Percentiles rank a stretch among this genome's conserved stretches.
Conservation (phyloP, 176 grass and related monocot genomes). For the Oryza rufipogon region DNA sequence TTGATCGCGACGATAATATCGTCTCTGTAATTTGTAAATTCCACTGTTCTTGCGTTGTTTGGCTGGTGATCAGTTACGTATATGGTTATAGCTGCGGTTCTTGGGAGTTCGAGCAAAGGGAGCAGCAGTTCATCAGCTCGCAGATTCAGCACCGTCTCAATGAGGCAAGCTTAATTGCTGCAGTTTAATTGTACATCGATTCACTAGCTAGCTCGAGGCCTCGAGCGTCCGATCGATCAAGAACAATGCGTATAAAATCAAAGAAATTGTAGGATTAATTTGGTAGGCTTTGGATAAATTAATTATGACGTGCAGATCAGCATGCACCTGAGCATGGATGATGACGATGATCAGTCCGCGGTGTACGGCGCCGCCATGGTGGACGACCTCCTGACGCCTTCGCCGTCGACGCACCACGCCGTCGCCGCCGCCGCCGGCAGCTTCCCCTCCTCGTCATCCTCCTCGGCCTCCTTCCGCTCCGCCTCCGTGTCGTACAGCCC, state of each 20-base stretch:
- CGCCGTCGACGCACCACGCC: not conserved
- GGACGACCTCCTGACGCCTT: conserved; percentile 4
- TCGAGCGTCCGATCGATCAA: not conserved
- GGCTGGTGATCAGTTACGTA: not conserved
- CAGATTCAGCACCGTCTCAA: conserved; percentile 45
- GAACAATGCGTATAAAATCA: not conserved
- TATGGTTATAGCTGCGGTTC: conserved; percentile 27
- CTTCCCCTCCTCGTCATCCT: not conserved
- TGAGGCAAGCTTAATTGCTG: conserved; percentile 34
- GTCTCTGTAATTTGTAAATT: not conserved
- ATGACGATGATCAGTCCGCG: not conserved
- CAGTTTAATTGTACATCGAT: not conserved
- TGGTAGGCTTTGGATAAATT: not conserved
- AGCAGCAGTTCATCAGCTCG: conserved; percentile 17
- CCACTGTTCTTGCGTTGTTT: not conserved
- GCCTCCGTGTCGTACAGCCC: conserved; percentile 47
- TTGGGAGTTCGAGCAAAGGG: not conserved
- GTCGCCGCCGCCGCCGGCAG: not conserved
- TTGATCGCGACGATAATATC: not conserved
- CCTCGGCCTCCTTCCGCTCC: conserved; percentile 44
- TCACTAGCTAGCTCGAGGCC: not conserved
- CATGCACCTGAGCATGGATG: conserved; percentile 52
- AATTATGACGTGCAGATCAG: conserved; percentile 38
- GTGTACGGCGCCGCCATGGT: not conserved
- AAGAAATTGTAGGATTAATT: not conserved